Conservation (phyloP, 176 grass and related monocot species). For the maize (Zea mays) region DNA sequence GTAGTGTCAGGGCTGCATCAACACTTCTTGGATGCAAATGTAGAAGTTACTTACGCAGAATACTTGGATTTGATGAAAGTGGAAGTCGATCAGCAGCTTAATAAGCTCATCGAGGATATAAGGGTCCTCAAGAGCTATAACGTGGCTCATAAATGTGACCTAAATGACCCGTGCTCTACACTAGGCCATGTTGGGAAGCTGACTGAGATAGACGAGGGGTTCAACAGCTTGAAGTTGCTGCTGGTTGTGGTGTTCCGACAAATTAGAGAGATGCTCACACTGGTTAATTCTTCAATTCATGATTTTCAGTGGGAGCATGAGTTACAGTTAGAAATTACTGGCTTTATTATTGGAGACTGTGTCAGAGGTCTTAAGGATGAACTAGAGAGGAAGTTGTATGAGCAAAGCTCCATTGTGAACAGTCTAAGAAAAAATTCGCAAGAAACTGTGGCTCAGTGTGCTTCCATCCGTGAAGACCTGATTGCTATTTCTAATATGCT, state of each 20-base stretch:
- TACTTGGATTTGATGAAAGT: slow-evolving; percentile 51
- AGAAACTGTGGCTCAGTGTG: slow-evolving; percentile 60
- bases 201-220: slow-evolving; percentile 55
- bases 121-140: slow-evolving; percentile 37
- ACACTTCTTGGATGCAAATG: slow-evolving; percentile 45
- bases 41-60: slow-evolving; percentile 31
- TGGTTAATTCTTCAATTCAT: slow-evolving; percentile 45
- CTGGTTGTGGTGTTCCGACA: slow-evolving; percentile 63
- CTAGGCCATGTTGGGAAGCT: slow-evolving; percentile 32
- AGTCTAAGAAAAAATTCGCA: slow-evolving; percentile 64
- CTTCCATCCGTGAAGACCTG: slow-evolving; percentile 69
- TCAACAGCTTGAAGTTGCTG: slow-evolving; percentile 53
- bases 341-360: slow-evolving; percentile 68
- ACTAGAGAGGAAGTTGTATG: slow-evolving; percentile 62
- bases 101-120: slow-evolving; percentile 60
- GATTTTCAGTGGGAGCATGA: slow-evolving; percentile 72
- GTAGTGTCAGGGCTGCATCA: slow-evolving; percentile 36
- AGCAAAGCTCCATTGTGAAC: slow-evolving; percentile 60
- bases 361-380: slow-evolving; percentile 65
- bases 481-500: slow-evolving; percentile 62
- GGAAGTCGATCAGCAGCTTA: slow-evolving; percentile 56
- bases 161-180: slow-evolving; percentile 14
- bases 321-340: slow-evolving; percentile 70
- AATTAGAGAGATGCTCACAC: slow-evolving; percentile 56
- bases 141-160: slow-evolving; percentile 17